Conservation (phyloP, 192 early-diverging fungal genomes). For the Thoreauomyces humboldtii region DNA sequence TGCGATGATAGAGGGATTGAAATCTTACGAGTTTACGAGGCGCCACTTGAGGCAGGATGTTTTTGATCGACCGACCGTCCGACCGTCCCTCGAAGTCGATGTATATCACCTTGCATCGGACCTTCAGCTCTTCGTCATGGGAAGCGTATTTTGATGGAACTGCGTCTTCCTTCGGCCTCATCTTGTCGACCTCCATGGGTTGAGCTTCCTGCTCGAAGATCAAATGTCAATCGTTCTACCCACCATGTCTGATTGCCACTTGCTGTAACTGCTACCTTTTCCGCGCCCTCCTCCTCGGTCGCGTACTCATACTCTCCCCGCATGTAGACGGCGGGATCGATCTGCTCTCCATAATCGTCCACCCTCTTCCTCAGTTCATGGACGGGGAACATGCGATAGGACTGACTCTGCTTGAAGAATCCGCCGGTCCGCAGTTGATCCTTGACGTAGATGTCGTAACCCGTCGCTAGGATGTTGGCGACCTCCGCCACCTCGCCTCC, state of each 20-base stretch:
- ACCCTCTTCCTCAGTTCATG: slow-evolving; percentile 75
- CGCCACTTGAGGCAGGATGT: slow-evolving; percentile 77
- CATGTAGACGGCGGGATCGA: slow-evolving; percentile 57
- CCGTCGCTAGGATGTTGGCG: slow-evolving; percentile 44
- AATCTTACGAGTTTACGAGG: slow-evolving; percentile 72
- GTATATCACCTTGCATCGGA: slow-evolving; percentile 76
- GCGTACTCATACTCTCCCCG: slow-evolving; percentile 23
- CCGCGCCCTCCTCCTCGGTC: slow-evolving; percentile 37
- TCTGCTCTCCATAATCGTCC: slow-evolving; percentile 91
- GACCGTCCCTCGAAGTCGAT: slow-evolving; percentile 91
- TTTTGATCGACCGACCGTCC: slow-evolving; percentile 81
- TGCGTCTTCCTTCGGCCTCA: slow-evolving; percentile 49
- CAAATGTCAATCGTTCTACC: not conserved
- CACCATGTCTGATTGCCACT: not conserved
- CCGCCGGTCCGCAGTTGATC: slow-evolving; percentile 71
- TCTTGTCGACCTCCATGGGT: slow-evolving; percentile 47
- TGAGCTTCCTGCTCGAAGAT: not conserved
- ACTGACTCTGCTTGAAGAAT: slow-evolving; percentile 78
- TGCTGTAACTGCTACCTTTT: not conserved
- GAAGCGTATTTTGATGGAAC: slow-evolving; percentile 80
- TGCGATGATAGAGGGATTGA: not conserved
- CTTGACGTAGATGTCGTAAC: slow-evolving; percentile 83
- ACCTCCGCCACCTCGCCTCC: slow-evolving; percentile 43
- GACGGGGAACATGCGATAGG: slow-evolving; percentile 81
- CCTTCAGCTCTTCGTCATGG: slow-evolving; percentile 51